These are phyloP conservation scores for Mucor plumbeus DNA, from an alignment of 371 early-diverging fungal genomes.

Conservation along the genomic window DNA sequence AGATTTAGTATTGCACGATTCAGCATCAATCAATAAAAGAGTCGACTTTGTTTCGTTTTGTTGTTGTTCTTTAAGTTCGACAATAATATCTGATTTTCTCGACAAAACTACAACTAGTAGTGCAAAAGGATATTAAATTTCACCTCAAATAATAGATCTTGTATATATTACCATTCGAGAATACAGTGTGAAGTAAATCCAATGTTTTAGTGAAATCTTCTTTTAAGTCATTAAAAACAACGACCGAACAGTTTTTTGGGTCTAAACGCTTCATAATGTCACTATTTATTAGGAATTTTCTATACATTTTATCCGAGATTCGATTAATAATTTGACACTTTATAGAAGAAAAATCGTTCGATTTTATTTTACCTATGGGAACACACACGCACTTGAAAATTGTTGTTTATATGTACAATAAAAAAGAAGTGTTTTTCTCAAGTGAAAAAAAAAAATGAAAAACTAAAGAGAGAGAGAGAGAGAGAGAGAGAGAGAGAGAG, in stretches of 20 bases:
- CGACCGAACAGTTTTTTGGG: slow-evolving; percentile 28
- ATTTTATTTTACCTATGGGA: slow-evolving; percentile 10
- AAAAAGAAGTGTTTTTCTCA: neutral
- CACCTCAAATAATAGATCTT: neutral
- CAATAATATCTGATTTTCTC: slow-evolving; percentile 17
- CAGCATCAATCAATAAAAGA: slow-evolving; percentile 31
- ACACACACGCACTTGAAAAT: neutral
- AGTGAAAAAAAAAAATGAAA: slow-evolving; percentile 11
- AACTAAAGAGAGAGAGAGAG: neutral
- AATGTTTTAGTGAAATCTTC: slow-evolving; percentile 10
- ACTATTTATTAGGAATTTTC: slow-evolving; percentile 4
- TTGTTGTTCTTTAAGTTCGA: slow-evolving; percentile 17
- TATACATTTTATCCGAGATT: neutral
- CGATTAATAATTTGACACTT: neutral
- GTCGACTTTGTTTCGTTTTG: slow-evolving; percentile 14
- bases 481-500: slow-evolving; percentile 2
- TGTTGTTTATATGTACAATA: neutral
- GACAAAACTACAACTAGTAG: slow-evolving; percentile 20
- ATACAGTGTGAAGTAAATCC: slow-evolving; percentile 16
- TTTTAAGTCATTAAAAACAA: slow-evolving; percentile 22
- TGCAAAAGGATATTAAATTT: neutral
- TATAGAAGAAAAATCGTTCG: neutral
- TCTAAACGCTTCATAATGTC: slow-evolving; percentile 21
- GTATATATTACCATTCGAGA: slow-evolving; percentile 17
- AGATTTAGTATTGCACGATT: slow-evolving; percentile 10